phyloP scores from a whole-genome alignment of 2,329 filamentous ascomycete genomes.

The Fonsecaea pugnacius region DNA sequence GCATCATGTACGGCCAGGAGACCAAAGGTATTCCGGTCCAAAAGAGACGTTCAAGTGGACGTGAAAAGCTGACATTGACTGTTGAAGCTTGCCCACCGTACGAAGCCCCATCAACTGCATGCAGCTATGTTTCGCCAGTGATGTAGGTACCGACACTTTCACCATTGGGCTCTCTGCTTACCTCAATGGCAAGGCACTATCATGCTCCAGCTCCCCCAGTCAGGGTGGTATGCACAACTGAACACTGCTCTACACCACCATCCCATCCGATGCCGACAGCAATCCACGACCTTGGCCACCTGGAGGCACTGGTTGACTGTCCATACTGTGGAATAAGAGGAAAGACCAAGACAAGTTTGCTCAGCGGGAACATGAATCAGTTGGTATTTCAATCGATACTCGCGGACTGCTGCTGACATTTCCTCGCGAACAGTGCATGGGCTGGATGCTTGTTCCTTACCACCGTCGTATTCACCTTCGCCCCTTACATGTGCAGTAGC shows the following conservation, averaged over 20 bases:
- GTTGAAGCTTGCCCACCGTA: conserved; percentile 6
- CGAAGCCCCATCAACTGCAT: neutral
- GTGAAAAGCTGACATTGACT: neutral
- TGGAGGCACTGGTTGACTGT: conserved; percentile 20
- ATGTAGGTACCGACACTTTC: neutral
- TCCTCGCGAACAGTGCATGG: conserved; percentile 7
- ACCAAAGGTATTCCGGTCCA: conserved; percentile 2
- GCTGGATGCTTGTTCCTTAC: conserved; percentile 18
- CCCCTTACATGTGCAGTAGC: conserved; percentile 22
- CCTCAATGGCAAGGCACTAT: conserved; percentile 7
- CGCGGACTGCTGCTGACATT: neutral
- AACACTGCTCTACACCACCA: neutral
- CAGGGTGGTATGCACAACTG: conserved; percentile 1
- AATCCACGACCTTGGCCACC: conserved; percentile 18
- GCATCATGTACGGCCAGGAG: conserved; percentile 9
- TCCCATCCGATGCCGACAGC: conserved; percentile 7
- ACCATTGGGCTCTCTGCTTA: neutral
- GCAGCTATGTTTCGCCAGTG: neutral
- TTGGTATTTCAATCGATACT: neutral
- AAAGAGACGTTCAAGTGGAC: neutral
- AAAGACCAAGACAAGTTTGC: conserved; percentile 14
- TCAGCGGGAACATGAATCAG: conserved; percentile 23
- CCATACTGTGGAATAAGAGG: conserved; percentile 23
- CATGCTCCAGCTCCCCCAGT: conserved; percentile 5
- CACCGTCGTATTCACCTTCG: conserved; percentile 17